phyloP scores from a whole-genome alignment of 2,329 filamentous ascomycete genomes.

The Penicillium sp. region DNA sequence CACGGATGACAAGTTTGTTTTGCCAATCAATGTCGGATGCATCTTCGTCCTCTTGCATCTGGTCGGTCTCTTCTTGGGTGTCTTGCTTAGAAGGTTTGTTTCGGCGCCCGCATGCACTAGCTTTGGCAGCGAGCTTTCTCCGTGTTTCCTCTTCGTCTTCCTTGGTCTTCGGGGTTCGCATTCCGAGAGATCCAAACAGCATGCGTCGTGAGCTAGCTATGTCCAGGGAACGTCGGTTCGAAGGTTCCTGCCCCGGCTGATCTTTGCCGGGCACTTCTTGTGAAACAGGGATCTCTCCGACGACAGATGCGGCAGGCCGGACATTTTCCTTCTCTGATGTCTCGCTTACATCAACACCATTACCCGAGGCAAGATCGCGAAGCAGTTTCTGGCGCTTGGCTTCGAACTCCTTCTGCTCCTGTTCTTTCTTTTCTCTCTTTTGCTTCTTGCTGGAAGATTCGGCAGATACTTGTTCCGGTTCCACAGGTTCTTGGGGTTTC shows the following conservation, averaged over 20 bases:
- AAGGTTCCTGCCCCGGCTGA: slow-evolving; percentile 16
- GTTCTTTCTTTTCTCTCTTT: slow-evolving; percentile 22
- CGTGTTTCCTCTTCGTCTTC: slow-evolving; percentile 66
- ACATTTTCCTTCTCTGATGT: slow-evolving; percentile 34
- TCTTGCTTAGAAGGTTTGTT: neutral
- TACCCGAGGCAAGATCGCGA: slow-evolving; percentile 51
- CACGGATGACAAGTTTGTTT: slow-evolving; percentile 69
- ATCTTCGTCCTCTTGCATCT: slow-evolving; percentile 30
- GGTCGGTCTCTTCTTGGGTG: neutral
- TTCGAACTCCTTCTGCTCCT: slow-evolving; percentile 50
- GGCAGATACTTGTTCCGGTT: neutral
- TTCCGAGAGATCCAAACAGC: slow-evolving; percentile 69
- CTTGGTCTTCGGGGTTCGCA: slow-evolving; percentile 67
- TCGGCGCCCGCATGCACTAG: slow-evolving; percentile 32
- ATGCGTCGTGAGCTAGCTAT: slow-evolving; percentile 65
- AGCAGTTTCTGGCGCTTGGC: slow-evolving; percentile 53
- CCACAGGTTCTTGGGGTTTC: neutral
- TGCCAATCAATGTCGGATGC: slow-evolving; percentile 68
- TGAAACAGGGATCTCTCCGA: slow-evolving; percentile 12
- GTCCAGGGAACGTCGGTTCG: slow-evolving; percentile 50
- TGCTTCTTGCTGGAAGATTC: slow-evolving; percentile 18
- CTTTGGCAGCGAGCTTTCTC: slow-evolving; percentile 58
- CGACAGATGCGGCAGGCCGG: slow-evolving; percentile 18
- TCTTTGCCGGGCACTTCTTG: slow-evolving; percentile 13
- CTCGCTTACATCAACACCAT: slow-evolving; percentile 50